phyloP scores from a whole-genome alignment of 73 alveolate species.

The Paramecium sexaurelia region DNA sequence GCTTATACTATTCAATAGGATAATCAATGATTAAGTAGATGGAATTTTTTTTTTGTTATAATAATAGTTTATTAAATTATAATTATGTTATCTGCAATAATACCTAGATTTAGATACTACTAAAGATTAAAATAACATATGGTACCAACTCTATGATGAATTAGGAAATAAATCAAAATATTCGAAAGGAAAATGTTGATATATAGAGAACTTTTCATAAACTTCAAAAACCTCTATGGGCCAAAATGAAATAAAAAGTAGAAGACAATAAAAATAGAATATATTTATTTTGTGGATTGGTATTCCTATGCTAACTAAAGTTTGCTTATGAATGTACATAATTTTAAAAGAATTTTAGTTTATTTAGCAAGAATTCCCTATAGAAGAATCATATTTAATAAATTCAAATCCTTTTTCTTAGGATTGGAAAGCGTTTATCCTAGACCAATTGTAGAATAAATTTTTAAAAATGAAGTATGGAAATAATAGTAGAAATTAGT shows the following conservation, averaged over 20 bases:
- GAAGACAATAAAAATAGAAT: neutral
- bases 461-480: neutral
- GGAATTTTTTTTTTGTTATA: neutral
- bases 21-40: neutral
- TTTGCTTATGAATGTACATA: neutral
- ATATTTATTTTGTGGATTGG: slow-evolving; percentile 7
- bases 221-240: neutral
- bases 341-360: neutral
- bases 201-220: neutral
- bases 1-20: neutral
- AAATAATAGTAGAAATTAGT: too few species aligned
- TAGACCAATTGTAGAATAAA: neutral
- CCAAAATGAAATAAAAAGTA: neutral
- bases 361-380: neutral
- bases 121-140: neutral
- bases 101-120: neutral
- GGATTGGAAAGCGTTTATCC: slow-evolving; percentile 46
- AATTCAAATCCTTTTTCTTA: neutral
- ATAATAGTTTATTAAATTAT: neutral
- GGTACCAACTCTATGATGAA: neutral
- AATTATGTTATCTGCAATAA: neutral
- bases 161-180: neutral
- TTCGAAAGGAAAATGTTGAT: neutral
- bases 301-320: neutral
- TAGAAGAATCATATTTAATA: neutral